These are phyloP conservation scores for Suhomyces terraborum DNA, from an alignment of 1,139 yeast genomes.

Conservation along the genomic window DNA sequence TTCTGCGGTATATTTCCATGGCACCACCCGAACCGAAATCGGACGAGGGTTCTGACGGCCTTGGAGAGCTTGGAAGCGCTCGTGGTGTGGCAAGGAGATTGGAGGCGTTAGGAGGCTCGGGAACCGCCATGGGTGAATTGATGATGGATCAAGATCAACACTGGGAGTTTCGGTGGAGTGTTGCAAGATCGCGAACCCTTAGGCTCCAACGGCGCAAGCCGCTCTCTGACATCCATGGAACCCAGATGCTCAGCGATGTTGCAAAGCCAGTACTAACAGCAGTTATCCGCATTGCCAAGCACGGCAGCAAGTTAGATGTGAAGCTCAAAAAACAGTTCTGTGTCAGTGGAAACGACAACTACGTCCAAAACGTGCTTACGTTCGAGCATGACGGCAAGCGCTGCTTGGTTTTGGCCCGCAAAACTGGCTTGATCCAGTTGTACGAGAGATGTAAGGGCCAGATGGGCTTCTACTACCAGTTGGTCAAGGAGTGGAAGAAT, in stretches of 20 bases:
- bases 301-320: conserved; percentile 3
- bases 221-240: too few species aligned
- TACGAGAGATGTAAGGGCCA: conserved; percentile 22
- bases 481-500: conserved; percentile 36
- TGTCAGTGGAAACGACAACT: conserved; percentile 19
- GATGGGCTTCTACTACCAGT: conserved; percentile 18
- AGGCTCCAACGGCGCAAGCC: not conserved
- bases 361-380: conserved; percentile 24
- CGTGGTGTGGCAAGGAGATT: too few species aligned
- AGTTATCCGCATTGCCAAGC: conserved; percentile 14
- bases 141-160: too few species aligned
- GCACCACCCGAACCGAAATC: too few species aligned
- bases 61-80: too few species aligned
- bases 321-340: conserved; percentile 24
- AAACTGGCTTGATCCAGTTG: conserved; percentile 35
- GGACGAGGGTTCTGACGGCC: too few species aligned
- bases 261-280: too few species aligned
- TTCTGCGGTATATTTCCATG: too few species aligned
- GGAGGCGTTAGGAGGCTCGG: too few species aligned
- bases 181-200: not conserved
- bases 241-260: too few species aligned
- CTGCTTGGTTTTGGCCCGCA: conserved; percentile 32
- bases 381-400: conserved; percentile 24
- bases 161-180: too few species aligned
- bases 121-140: too few species aligned